Percentiles rank a stretch among this genome's conserved stretches.
phyloP scores from a whole-genome alignment of 1,284 basidiomycete species.

The Calocybe gambosa region DNA sequence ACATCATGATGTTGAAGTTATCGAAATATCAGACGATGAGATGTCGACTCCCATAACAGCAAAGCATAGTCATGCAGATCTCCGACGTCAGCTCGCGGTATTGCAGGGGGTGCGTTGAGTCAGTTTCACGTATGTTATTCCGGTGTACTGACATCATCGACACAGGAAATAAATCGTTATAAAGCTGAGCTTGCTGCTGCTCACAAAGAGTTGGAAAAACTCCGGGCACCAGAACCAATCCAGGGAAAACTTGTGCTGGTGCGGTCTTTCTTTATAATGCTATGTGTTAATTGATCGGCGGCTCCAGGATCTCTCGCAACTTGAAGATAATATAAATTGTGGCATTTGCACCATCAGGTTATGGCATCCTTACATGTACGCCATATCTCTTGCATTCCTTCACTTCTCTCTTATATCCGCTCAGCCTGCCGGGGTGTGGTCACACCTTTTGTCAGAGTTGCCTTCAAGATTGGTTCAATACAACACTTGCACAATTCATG shows the following conservation, averaged over 20 bases:
- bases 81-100: slow-evolving; percentile 29
- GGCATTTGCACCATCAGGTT: slow-evolving; percentile 57
- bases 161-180: slow-evolving; percentile 8
- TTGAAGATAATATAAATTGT: slow-evolving; percentile 54
- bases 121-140: not conserved
- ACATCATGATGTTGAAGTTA: slow-evolving; percentile 31
- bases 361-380: slow-evolving; percentile 62
- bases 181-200: slow-evolving; percentile 15
- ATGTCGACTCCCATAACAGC: slow-evolving; percentile 12
- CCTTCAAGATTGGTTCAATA: slow-evolving; percentile 60
- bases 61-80: slow-evolving; percentile 21
- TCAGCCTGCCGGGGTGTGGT: slow-evolving; percentile 57
- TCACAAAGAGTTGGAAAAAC: slow-evolving; percentile 19
- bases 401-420: slow-evolving; percentile 6
- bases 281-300: slow-evolving; percentile 1
- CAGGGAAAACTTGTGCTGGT: slow-evolving; percentile 25
- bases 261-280: slow-evolving; percentile 4
- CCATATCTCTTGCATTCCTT: not conserved
- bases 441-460: slow-evolving; percentile 65
- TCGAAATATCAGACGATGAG: slow-evolving; percentile 51
- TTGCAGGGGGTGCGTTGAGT: slow-evolving; percentile 30
- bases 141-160: not conserved
- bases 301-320: slow-evolving; percentile 31
- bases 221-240: slow-evolving; percentile 17
- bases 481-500: slow-evolving; percentile 44